Conservation (phyloP, 1,139 yeast genomes). For the Geotrichum bryndzae region DNA sequence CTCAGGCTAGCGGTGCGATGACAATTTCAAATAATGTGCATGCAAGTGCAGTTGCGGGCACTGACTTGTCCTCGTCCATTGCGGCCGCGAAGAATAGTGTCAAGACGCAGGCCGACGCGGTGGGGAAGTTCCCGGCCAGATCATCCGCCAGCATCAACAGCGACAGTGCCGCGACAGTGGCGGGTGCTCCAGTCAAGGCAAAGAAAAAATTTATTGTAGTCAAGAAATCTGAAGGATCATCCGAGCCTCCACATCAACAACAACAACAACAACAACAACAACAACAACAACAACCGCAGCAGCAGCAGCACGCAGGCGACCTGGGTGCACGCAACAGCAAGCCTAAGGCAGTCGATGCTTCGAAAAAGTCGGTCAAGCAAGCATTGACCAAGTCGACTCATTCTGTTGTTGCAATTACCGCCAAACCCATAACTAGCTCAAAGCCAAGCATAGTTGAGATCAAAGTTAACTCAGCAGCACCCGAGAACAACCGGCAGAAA, state of each 20-base stretch:
- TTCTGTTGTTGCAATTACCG: background rate
- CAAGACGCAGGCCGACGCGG: background rate
- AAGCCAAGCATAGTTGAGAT: background rate
- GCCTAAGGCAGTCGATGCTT: background rate
- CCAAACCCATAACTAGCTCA: background rate
- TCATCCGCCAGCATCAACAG: background rate
- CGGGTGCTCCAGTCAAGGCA: conserved; percentile 3
- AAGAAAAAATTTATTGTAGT: background rate
- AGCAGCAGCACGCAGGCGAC: background rate
- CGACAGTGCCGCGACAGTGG: conserved; percentile 6
- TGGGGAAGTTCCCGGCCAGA: conserved; percentile 2
- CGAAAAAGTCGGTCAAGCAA: background rate
- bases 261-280: background rate
- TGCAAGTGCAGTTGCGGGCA: background rate
- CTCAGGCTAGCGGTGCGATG: background rate
- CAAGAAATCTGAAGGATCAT: background rate
- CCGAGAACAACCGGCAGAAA: background rate
- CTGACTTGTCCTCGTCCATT: background rate
- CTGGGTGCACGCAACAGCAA: background rate
- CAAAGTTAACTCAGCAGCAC: background rate
- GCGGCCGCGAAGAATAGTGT: conserved; percentile 3
- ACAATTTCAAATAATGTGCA: background rate
- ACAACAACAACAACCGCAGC: no score
- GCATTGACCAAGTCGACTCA: background rate
- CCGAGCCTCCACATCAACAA: background rate